These are phyloP conservation scores for Camelina hispida DNA, from an alignment of 345 rosid species.

Conservation along the genomic window DNA sequence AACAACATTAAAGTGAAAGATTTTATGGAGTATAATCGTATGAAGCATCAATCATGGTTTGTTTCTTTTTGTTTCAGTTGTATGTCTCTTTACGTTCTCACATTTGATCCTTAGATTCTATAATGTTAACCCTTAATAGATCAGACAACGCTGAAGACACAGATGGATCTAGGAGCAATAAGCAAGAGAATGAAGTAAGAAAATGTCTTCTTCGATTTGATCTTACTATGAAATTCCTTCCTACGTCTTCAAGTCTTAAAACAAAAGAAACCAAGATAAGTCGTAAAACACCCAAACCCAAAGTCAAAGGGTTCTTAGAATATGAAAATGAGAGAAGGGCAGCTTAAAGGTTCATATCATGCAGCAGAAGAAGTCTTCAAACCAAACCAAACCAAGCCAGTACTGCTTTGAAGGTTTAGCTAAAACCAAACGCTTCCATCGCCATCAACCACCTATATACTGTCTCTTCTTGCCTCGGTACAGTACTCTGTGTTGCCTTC, in stretches of 20 bases:
- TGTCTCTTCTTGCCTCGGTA: constrained; percentile 26
- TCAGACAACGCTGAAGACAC: not conserved
- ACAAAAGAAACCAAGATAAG: constrained; percentile 12
- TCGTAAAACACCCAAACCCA: constrained; percentile 12
- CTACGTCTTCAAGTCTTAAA: not conserved
- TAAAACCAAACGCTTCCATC: constrained; percentile 13
- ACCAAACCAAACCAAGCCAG: constrained; percentile 20
- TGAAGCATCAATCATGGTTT: constrained; percentile 6
- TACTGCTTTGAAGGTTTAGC: constrained; percentile 10
- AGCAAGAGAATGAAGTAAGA: not conserved
- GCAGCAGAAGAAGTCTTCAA: constrained; percentile 29
- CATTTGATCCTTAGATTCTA: not conserved
- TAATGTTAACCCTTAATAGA: not conserved
- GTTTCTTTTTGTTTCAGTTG: not conserved
- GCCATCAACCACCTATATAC: constrained; percentile 18
- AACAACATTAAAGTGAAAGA: not conserved
- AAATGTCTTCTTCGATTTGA: constrained; percentile 10
- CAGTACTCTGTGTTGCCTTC: constrained; percentile 38
- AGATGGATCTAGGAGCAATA: not conserved
- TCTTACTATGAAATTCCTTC: constrained; percentile 1
- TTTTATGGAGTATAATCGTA: not conserved
- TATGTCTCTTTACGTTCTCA: not conserved
- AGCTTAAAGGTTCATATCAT: constrained; percentile 24
- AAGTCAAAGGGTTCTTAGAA: constrained; percentile 20
- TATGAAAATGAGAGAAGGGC: constrained; percentile 7